Evolutionary conservation across 1,284 basidiomycete species (phyloP), one percentile per base, ranked within the genome.

Genomic region (Dichomitus squalens): DNA sequence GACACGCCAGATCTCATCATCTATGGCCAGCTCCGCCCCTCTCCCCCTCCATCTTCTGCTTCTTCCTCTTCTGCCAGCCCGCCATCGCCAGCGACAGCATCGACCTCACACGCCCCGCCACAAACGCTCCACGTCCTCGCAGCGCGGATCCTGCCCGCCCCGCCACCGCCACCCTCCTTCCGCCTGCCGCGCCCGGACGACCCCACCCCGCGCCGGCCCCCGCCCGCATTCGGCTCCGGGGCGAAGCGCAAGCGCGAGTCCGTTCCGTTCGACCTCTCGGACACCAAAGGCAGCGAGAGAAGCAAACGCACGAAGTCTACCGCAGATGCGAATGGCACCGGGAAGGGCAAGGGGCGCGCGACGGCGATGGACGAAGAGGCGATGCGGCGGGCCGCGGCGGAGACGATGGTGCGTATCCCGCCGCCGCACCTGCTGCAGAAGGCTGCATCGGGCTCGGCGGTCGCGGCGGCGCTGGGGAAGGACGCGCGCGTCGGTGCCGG

Each of bases 151-250:
- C 74, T 78, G 7, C 73, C 79, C 23, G 75, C 72, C 0, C 76
- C 75, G 8, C 76, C 78, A 14, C 69, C 71, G 0, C 39, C 65
- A 33, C 73, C 60, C 18, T 70, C 60, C 52, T 60, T 52, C 29
- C 79, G 84, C 18, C 68, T 77, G 1, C 88, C 89, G 2, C 78
- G 90, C 29, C 89, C 90, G 0, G 89, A 92, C 61, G 90, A 92
- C 59, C 89, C 87, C 0, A 89, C 84, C 1, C 89, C 88, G 7
- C 86, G 90, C 18, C 77, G 79, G 39, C 86, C 87, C 0, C 85
- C 86, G 3, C 59, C 65, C 16, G 68, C 54, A 68, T 75, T 68
- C 39, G 58, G 55, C 18, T n/a, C n/a, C n/a, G 57, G 40, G 29
- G 29, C 29, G 27, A 66, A 64, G 64, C 70, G 66, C 67, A 76